phyloP scores from a whole-genome alignment of 306 rosid species.

The Urtica urens region DNA sequence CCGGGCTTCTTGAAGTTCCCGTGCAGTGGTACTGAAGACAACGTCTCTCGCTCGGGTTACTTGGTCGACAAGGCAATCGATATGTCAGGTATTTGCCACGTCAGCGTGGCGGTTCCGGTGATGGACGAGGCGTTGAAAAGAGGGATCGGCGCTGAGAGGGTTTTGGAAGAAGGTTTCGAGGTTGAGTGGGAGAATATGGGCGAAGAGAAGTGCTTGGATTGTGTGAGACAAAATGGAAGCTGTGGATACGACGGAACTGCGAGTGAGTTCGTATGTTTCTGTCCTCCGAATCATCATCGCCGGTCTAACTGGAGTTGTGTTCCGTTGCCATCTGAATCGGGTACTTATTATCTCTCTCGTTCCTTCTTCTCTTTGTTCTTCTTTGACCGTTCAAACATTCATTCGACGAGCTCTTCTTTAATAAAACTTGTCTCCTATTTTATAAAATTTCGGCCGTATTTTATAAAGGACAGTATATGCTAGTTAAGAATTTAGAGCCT shows the following conservation, averaged over 20 bases:
- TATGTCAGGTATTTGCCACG: not conserved
- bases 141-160: not conserved
- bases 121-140: not conserved
- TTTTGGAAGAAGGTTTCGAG: conserved; percentile 25
- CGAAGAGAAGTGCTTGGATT: not conserved
- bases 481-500: too few species aligned
- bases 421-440: too few species aligned
- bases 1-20: too few species aligned
- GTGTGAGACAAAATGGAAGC: not conserved
- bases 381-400: too few species aligned
- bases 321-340: too few species aligned
- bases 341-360: too few species aligned
- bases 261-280: not conserved
- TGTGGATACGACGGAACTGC: not conserved
- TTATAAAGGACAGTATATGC: too few species aligned
- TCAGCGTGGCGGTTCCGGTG: not conserved
- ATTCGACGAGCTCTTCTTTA: too few species aligned
- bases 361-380: too few species aligned
- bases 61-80: not conserved
- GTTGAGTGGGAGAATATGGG: not conserved
- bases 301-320: not conserved
- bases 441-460: too few species aligned
- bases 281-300: not conserved
- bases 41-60: not conserved
- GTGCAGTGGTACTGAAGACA: too few species aligned